Evolutionary conservation across 768 basidiomycete genomes (phyloP).

Genomic region (Suillus americanus): DNA sequence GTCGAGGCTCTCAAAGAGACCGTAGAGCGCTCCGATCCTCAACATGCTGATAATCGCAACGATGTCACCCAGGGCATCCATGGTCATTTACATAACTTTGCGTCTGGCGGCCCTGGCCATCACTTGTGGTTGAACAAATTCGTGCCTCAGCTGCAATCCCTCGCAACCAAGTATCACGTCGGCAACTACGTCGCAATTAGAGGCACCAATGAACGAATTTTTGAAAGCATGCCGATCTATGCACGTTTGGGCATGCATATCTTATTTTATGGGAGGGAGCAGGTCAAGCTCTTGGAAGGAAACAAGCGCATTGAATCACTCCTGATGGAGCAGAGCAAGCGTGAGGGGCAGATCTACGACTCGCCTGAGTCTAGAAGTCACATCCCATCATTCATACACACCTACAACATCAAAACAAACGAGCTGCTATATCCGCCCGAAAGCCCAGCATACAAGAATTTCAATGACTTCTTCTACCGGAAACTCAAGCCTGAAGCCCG

Average conservation of each 20-base stretch:
- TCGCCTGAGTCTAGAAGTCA: conserved; percentile 47
- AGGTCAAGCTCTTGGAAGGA: conserved; percentile 48
- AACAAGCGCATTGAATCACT: conserved; percentile 47
- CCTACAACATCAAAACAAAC: conserved; percentile 51
- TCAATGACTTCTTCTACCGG: conserved; percentile 78
- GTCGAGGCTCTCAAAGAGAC: not conserved
- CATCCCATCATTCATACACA: conserved; percentile 55
- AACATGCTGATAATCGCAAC: conserved; percentile 4
- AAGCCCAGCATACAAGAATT: conserved; percentile 55
- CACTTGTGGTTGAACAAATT: conserved; percentile 44
- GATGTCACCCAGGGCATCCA: conserved; percentile 31
- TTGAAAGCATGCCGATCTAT: conserved; percentile 77
- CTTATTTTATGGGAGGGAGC: conserved; percentile 58
- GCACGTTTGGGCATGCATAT: conserved; percentile 76
- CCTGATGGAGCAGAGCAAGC: conserved; percentile 55
- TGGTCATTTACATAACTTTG: conserved; percentile 29
- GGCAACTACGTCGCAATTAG: conserved; percentile 60
- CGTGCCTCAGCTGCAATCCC: conserved; percentile 55
- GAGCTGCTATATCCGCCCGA: conserved; percentile 64
- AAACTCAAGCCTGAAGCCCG: conserved; percentile 60
- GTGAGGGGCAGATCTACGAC: conserved; percentile 57
- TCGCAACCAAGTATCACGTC: conserved; percentile 52
- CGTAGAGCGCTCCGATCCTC: conserved; percentile 9
- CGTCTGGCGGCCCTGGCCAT: conserved; percentile 3
- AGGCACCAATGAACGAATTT: conserved; percentile 49